Conservation (phyloP, 1,284 basidiomycete species). For the Ceratorhiza oryzae-sativae region DNA sequence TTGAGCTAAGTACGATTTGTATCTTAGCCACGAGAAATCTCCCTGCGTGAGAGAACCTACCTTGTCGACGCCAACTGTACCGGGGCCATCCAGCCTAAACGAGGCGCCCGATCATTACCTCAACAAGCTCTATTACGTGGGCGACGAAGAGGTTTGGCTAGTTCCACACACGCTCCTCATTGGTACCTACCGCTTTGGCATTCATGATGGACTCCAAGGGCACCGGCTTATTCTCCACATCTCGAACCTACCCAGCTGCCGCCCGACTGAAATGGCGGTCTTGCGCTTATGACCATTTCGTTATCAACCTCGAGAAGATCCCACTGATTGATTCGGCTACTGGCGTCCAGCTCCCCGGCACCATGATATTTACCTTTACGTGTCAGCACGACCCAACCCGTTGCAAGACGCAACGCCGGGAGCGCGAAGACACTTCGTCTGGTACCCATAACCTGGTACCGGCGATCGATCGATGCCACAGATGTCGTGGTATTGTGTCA, state of each 20-base stretch:
- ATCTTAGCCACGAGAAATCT: no score
- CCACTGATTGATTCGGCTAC: not conserved
- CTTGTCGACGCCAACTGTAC: not conserved
- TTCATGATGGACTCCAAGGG: not conserved
- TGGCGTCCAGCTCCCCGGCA: not conserved
- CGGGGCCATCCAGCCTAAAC: not conserved
- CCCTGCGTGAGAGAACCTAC: no score
- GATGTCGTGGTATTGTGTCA: not conserved
- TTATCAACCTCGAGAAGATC: not conserved
- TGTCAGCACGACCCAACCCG: not conserved
- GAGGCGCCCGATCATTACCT: not conserved
- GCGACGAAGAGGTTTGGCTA: not conserved
- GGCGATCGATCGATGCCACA: not conserved
- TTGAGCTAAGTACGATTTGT: no score
- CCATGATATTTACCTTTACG: not conserved
- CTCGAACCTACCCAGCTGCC: not conserved
- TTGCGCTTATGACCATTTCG: not conserved
- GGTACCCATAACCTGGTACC: not conserved
- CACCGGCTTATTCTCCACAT: not conserved
- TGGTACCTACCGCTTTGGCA: not conserved
- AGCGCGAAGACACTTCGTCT: not conserved
- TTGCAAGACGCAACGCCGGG: not conserved
- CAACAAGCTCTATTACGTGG: not conserved
- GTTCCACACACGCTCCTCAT: not conserved
- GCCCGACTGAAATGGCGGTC: not conserved